phyloP scores from a whole-genome alignment of 352 stramenopile genomes.

The Thalassiosira livingstoniorum region DNA sequence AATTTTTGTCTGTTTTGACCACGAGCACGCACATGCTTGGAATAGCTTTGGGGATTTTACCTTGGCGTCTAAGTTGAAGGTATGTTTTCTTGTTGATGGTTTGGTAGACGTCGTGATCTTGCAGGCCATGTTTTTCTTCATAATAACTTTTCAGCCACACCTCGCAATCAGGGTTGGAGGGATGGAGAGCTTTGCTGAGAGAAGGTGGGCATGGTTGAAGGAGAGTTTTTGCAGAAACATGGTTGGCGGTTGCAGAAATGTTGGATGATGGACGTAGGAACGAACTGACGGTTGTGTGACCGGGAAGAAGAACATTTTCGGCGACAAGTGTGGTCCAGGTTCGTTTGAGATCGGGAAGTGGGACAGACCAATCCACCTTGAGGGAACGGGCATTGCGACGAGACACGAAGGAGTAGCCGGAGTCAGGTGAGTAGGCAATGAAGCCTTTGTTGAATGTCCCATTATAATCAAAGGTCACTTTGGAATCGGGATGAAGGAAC shows the following conservation, averaged over 20 bases:
- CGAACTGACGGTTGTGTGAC: conserved; percentile 12
- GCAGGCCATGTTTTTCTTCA: conserved; percentile 26
- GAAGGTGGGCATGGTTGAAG: conserved; percentile 12
- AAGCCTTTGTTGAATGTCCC: conserved; percentile 21
- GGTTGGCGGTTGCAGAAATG: conserved; percentile 8
- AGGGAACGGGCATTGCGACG: not conserved
- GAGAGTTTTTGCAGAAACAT: conserved; percentile 18
- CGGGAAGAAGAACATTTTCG: conserved; percentile 26
- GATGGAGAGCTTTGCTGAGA: conserved; percentile 7
- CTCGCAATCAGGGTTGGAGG: conserved; percentile 16
- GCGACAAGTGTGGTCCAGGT: conserved; percentile 2
- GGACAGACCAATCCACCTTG: conserved; percentile 17
- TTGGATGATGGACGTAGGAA: conserved; percentile 19
- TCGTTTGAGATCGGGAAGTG: conserved; percentile 14
- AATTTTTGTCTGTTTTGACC: conserved; percentile 52
- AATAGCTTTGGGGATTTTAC: conserved; percentile 7
- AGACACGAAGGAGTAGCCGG: conserved; percentile 16
- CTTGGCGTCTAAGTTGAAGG: not conserved
- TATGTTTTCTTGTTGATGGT: conserved; percentile 33
- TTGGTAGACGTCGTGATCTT: conserved; percentile 29
- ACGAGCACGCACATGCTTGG: conserved; percentile 56
- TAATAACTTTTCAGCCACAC: conserved; percentile 17
- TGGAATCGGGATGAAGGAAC: conserved; percentile 1
- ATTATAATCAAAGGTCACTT: conserved; percentile 20
- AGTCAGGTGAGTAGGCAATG: not conserved